Conservation (phyloP, 164 flowering plant species). For the Liriodendron chinense region DNA sequence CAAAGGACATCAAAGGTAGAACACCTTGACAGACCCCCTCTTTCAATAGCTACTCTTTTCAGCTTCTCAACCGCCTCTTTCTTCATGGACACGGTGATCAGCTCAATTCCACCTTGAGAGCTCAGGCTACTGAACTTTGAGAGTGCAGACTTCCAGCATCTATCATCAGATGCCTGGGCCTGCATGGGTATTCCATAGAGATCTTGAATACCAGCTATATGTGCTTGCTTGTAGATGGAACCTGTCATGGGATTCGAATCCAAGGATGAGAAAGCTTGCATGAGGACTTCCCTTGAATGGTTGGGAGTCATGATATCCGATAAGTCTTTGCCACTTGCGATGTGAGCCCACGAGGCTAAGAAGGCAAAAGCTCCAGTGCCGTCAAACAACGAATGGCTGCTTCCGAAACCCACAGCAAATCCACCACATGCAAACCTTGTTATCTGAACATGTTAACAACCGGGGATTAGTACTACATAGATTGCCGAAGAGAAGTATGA, state of each 20-base stretch:
- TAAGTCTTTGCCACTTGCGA: constrained; percentile 22
- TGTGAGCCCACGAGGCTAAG: constrained; percentile 26
- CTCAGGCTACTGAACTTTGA: constrained; percentile 9
- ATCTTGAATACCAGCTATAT: constrained; percentile 25
- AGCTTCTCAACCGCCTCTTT: constrained; percentile 17
- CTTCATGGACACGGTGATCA: constrained; percentile 14
- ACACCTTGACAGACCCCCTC: constrained; percentile 25
- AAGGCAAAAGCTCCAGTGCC: constrained; percentile 25
- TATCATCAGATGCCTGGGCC: constrained; percentile 23
- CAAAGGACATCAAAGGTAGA: constrained; percentile 30
- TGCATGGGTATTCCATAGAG: constrained; percentile 27
- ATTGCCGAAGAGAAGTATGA: not conserved
- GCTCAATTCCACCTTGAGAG: constrained; percentile 17
- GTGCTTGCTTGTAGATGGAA: constrained; percentile 23
- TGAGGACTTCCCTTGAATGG: constrained; percentile 14
- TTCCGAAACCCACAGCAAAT: constrained; percentile 20
- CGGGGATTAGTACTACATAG: not conserved
- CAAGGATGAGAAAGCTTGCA: constrained; percentile 2
- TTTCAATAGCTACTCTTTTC: constrained; percentile 18
- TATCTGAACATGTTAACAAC: constrained; percentile 18
- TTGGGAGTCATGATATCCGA: constrained; percentile 13
- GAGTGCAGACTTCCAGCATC: constrained; percentile 23
- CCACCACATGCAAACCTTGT: constrained; percentile 34
- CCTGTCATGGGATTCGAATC: not conserved
- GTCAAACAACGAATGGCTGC: constrained; percentile 32